A percentile compares a stretch with the other conserved stretches of the same genome.
Conservation (phyloP, 2,329 filamentous ascomycete species). For the Monosporascus sp. region DNA sequence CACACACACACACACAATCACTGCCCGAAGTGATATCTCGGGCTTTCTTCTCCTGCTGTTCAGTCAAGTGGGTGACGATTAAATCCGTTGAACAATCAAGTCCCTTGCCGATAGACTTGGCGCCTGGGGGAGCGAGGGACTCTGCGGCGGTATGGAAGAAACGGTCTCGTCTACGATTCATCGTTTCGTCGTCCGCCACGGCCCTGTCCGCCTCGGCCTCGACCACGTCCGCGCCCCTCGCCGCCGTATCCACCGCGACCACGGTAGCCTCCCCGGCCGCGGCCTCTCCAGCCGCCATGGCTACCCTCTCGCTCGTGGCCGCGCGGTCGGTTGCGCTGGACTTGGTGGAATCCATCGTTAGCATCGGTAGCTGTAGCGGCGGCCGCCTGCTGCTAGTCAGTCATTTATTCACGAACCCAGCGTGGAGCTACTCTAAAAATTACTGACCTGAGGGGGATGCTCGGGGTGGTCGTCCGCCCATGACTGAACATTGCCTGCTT, state of each 20-base stretch:
- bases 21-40: too few relatives aligned
- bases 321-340: slow-evolving; percentile 28
- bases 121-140: slow-evolving; percentile 11
- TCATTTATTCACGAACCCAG: slow-evolving; percentile 1
- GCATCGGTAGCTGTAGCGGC: slow-evolving; percentile 16
- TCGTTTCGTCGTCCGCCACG: slow-evolving; percentile 22
- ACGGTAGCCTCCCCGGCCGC: slow-evolving; percentile 25
- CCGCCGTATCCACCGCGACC: slow-evolving; percentile 21
- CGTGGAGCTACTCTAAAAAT: not conserved
- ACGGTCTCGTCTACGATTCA: slow-evolving; percentile 23
- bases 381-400: slow-evolving; percentile 7
- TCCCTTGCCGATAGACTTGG: not conserved
- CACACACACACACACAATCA: too few relatives aligned
- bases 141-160: slow-evolving; percentile 11
- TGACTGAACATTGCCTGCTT: slow-evolving; percentile 53
- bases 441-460: slow-evolving; percentile 37
- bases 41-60: too few relatives aligned
- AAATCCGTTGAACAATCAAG: not conserved
- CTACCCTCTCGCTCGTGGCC: slow-evolving; percentile 25
- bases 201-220: slow-evolving; percentile 22
- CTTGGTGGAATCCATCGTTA: slow-evolving; percentile 28
- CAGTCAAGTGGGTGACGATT: too few relatives aligned
- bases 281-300: slow-evolving; percentile 17
- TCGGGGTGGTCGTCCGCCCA: slow-evolving; percentile 80
- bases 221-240: slow-evolving; percentile 23